Base-by-base conservation (phyloP, 495 filamentous ascomycete genomes). In the Lasiosphaeria hispida region DNA sequence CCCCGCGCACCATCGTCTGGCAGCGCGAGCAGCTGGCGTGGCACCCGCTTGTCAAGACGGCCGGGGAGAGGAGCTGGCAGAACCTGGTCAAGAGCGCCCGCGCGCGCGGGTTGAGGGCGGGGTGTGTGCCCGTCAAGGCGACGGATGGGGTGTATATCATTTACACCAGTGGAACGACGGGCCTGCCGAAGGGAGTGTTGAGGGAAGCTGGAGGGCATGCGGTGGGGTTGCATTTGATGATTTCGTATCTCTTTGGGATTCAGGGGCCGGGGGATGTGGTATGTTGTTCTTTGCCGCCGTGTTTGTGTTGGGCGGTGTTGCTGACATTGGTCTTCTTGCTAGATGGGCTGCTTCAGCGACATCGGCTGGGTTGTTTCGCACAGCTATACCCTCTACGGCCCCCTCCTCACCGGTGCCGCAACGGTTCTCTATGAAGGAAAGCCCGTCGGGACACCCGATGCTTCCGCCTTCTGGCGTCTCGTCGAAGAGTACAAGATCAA, bases 341-440 rank as follows among this genome's bases (percentile, higher is more conserved):
- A 52, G 68, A 67, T 69, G 59, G 62, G 61, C 40, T 70, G 64
- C 58, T 75, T 63, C 56, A 70, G 88, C n/a, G 88, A 91, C 63
- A 89, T 91, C 38, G 90, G 90, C 30, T 94, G 88, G 90, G 88
- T 93, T 0, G 89, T 92, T 0, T 90, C 89, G 0, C 90, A 94
- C 66, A 87, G 86, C 13, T 93, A 90, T 61, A 92, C 96, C 49
- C 67, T 96, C 5, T 97, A 96, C 69, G 89, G 83, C 10, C 72
- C 71, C 1, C 64, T 97, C 10, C 82, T 97, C 4, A 82, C 86
- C 3, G 92, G 92, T 8, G 92, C 91, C 5, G 87, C 92, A 5
- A 94, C 91, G 0, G 83, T 97, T 13, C 79, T 96, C 1, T 96
- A 90, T 66, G 92, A 96, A 73, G 92, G 92, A 3, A 96, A 96